Conservation (phyloP, 495 filamentous ascomycete species). For the Pyronema domesticum region DNA sequence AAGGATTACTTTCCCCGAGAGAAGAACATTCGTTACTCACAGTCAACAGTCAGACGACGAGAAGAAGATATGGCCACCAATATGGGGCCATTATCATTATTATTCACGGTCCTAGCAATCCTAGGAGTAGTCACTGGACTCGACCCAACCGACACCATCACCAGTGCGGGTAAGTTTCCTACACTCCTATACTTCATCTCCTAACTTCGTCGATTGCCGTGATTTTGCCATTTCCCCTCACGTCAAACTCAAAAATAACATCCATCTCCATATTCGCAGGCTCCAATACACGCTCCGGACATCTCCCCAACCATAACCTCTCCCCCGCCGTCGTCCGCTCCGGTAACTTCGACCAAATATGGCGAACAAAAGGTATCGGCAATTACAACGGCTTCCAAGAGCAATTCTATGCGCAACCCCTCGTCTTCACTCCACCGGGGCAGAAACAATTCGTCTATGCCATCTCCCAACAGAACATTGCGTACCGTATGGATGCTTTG, state of each 20-base stretch:
- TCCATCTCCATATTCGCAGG: background rate
- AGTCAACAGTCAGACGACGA: too few species aligned
- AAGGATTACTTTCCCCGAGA: too few species aligned
- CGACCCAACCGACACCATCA: slow-evolving; percentile 22
- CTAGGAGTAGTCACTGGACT: slow-evolving; percentile 1
- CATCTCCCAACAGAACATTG: slow-evolving; percentile 31
- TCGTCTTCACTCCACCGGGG: slow-evolving; percentile 17
- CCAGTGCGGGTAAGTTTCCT: slow-evolving; percentile 19
- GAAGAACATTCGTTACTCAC: too few species aligned
- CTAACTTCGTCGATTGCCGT: too few species aligned
- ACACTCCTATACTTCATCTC: too few species aligned
- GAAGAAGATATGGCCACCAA: too few species aligned
- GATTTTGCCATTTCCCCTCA: too few species aligned
- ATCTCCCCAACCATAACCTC: slow-evolving; percentile 18
- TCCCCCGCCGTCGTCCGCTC: slow-evolving; percentile 19
- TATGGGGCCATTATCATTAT: too few species aligned
- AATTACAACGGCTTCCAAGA: slow-evolving; percentile 23
- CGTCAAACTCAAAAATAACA: too few species aligned
- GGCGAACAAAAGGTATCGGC: slow-evolving; percentile 17
- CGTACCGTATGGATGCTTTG: slow-evolving; percentile 31
- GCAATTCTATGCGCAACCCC: slow-evolving; percentile 24
- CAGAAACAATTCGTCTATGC: slow-evolving; percentile 30
- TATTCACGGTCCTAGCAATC: too few species aligned
- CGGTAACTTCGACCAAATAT: slow-evolving; percentile 20
- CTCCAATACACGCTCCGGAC: slow-evolving; percentile 17